Conservation (phyloP, 139 green algal species). For the Haematococcus lacustris region DNA sequence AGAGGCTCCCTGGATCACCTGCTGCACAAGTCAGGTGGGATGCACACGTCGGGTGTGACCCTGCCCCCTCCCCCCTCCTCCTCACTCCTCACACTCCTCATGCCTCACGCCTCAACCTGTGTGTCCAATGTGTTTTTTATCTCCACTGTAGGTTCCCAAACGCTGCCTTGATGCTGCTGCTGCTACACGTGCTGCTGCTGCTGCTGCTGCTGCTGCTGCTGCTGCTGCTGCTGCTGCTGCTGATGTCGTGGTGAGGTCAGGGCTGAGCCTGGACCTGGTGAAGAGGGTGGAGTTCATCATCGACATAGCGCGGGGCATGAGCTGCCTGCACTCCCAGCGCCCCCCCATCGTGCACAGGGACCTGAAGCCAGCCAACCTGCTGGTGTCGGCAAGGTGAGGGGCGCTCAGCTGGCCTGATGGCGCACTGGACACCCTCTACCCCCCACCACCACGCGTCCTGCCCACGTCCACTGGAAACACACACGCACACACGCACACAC, state of each 20-base stretch:
- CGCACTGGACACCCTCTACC: too few species aligned
- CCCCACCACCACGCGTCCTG: too few species aligned
- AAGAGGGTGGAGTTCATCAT: slow-evolving; percentile 46
- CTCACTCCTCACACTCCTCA: not conserved
- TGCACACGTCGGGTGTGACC: not conserved
- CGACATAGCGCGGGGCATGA: slow-evolving; percentile 52
- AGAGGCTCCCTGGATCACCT: slow-evolving; percentile 38
- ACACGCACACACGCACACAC: too few species aligned
- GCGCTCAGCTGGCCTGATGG: too few species aligned
- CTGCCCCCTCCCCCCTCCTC: too few species aligned
- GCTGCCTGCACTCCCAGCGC: slow-evolving; percentile 45
- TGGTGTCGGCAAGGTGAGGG: slow-evolving; percentile 30
- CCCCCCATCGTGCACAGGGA: slow-evolving; percentile 46
- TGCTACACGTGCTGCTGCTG: too few species aligned
- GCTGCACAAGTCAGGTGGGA: not conserved
- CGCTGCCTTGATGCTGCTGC: not conserved
- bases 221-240: too few species aligned
- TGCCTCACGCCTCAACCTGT: not conserved
- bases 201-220: not conserved
- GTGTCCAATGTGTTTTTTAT: not conserved
- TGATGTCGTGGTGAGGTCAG: too few species aligned
- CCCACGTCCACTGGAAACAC: too few species aligned
- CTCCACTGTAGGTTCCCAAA: not conserved
- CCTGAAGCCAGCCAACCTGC: slow-evolving; percentile 55
- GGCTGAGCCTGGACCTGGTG: slow-evolving; percentile 20